Percentiles rank a stretch among this genome's conserved stretches.
phyloP scores from a whole-genome alignment of 306 rosid species.

The Quercus bicolor region DNA sequence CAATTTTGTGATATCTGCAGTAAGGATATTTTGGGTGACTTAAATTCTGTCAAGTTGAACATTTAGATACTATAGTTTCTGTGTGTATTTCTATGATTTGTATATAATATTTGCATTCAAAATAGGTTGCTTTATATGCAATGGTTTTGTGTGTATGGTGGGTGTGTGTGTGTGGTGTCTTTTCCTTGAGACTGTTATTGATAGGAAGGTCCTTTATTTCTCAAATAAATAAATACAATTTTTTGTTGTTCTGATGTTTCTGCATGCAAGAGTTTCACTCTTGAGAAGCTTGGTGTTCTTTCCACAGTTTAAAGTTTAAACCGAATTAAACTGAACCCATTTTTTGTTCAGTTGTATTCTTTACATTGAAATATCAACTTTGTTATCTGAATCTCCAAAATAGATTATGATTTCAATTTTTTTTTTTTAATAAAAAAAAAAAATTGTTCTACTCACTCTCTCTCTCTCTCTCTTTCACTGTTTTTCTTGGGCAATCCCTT shows the following conservation, averaged over 20 bases:
- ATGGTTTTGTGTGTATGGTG: too few species aligned
- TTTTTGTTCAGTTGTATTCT: background rate
- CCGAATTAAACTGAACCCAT: background rate
- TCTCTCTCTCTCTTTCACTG: background rate
- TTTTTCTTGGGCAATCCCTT: background rate
- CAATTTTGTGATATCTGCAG: background rate
- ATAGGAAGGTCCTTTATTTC: background rate
- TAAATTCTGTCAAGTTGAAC: background rate
- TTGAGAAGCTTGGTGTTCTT: background rate
- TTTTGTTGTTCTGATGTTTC: background rate
- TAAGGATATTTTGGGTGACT: background rate
- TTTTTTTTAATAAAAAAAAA: background rate
- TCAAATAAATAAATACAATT: background rate
- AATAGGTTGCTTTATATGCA: too few species aligned
- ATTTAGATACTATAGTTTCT: too few species aligned
- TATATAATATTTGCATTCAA: too few species aligned
- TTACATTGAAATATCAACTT: too few species aligned
- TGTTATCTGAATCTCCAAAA: too few species aligned
- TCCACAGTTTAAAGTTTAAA: background rate
- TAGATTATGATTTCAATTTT: background rate
- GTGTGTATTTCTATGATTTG: too few species aligned
- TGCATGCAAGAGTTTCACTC: background rate
- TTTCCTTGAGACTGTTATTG: background rate
- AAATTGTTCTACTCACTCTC: background rate
- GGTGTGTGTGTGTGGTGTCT: background rate